Evolutionary conservation across 73 alveolate genomes (phyloP).

Genomic region (Paramecium caudatum): DNA sequence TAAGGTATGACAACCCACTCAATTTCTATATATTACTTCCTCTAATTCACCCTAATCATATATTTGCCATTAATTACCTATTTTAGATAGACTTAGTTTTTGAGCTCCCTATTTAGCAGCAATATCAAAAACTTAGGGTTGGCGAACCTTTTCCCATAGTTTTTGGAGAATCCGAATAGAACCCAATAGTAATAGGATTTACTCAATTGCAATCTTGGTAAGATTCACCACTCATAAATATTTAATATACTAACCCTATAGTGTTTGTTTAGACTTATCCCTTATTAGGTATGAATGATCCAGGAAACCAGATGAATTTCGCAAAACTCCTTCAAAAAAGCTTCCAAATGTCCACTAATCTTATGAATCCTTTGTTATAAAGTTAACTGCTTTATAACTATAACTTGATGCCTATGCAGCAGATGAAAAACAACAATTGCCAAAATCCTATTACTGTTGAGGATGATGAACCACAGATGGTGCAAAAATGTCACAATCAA

Average conservation of each 20-base stretch:
- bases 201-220: constrained; percentile 33
- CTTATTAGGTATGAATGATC: background rate
- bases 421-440: background rate
- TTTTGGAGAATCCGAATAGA: constrained; percentile 6
- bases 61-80: constrained; percentile 42
- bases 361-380: background rate
- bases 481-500: constrained; percentile 1
- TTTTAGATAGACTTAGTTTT: background rate
- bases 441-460: constrained; percentile 55
- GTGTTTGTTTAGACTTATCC: constrained; percentile 19
- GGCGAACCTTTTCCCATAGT: background rate
- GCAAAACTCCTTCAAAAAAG: background rate
- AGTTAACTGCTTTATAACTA: background rate
- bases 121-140: background rate
- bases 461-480: constrained; percentile 48
- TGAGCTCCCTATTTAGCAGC: background rate
- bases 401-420: background rate
- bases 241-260: constrained; percentile 15
- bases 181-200: background rate
- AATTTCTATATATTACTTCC: background rate
- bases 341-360: background rate
- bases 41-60: background rate
- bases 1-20: background rate
- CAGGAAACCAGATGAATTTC: background rate
- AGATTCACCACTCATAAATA: constrained; percentile 18